These are phyloP conservation scores for Lachnellula arida DNA, from an alignment of 2,329 filamentous ascomycete genomes.

Conservation along the genomic window DNA sequence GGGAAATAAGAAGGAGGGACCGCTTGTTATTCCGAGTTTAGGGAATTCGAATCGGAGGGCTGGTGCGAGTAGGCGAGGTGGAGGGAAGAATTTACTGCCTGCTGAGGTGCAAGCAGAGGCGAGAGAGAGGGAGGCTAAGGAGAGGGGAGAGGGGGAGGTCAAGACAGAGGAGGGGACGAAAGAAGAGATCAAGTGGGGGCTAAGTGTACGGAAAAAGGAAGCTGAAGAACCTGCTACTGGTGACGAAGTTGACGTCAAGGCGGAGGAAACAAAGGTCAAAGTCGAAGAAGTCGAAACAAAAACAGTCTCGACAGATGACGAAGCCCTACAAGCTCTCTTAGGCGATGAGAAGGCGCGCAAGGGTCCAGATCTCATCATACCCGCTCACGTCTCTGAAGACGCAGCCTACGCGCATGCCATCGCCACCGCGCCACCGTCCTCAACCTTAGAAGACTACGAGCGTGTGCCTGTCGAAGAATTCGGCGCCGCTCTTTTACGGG, in stretches of 20 bases:
- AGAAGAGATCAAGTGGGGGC: constrained; percentile 40
- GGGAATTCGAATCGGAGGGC: constrained; percentile 59
- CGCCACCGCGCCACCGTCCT: constrained; percentile 65
- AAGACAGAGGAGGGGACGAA: constrained; percentile 34
- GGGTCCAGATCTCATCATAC: constrained; percentile 48
- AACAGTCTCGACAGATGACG: constrained; percentile 46
- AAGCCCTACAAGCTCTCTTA: constrained; percentile 65
- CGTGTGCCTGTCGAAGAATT: constrained; percentile 92
- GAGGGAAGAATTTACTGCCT: constrained; percentile 53
- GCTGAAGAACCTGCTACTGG: constrained; percentile 24
- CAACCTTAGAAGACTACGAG: constrained; percentile 79
- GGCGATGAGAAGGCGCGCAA: constrained; percentile 46
- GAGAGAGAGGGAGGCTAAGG: constrained; percentile 33
- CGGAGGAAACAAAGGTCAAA: constrained; percentile 11
- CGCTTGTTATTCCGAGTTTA: constrained; percentile 53
- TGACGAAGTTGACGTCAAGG: constrained; percentile 19
- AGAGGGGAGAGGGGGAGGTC: constrained; percentile 31
- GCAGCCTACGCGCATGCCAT: constrained; percentile 69
- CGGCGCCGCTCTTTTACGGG: constrained; percentile 80
- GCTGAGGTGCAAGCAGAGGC: constrained; percentile 44
- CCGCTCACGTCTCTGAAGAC: constrained; percentile 47
- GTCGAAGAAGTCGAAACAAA: constrained; percentile 25
- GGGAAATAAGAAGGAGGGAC: constrained; percentile 25
- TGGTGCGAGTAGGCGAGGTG: constrained; percentile 39
- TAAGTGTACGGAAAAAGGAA: constrained; percentile 41